Evolutionary conservation across 108 stramenopile genomes (phyloP).

Genomic region (Skeletonema tropicum): DNA sequence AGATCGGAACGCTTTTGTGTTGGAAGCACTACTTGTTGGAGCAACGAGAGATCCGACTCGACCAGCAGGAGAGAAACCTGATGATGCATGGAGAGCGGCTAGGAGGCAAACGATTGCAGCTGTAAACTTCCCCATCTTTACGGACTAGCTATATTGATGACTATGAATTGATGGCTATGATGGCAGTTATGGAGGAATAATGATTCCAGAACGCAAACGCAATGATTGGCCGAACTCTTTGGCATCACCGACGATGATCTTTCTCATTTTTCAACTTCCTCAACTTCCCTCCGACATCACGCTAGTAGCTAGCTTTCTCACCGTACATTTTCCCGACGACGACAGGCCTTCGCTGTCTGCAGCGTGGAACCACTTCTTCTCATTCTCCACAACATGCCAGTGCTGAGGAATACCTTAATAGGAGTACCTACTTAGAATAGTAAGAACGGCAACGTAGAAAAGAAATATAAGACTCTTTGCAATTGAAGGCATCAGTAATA

Average conservation of each 20-base stretch:
- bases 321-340: not conserved
- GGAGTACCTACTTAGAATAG: too few species aligned
- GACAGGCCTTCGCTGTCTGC: not conserved
- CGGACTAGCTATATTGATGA: not conserved
- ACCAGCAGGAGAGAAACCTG: conserved; percentile 15
- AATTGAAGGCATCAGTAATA: not conserved
- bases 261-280: not conserved
- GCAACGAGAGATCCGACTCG: not conserved
- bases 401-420: too few species aligned
- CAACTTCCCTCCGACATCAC: not conserved
- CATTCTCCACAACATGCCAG: too few species aligned
- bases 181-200: not conserved
- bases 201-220: too few species aligned
- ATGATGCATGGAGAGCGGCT: not conserved
- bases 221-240: not conserved
- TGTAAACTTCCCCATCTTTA: conserved; percentile 10
- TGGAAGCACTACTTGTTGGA: not conserved
- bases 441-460: not conserved
- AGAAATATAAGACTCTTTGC: not conserved
- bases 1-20: conserved; percentile 6
- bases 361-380: not conserved
- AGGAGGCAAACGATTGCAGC: conserved; percentile 12
- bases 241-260: not conserved
- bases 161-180: not conserved
- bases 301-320: not conserved